Base-by-base conservation (phyloP, 305 asterid species). In the Fraxinus ornus region DNA sequence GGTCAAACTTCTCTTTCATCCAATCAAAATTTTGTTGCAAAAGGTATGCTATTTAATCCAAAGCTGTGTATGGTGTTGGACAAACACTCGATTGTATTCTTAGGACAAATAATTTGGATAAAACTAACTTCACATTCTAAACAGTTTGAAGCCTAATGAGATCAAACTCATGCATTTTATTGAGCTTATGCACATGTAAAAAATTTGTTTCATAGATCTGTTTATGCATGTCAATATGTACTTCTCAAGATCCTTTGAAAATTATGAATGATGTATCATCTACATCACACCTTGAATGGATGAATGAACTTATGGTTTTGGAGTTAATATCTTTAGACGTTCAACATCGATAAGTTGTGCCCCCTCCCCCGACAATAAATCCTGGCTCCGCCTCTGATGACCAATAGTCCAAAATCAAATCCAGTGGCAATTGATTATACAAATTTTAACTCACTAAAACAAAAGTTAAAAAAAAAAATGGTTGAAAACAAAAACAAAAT, bases 1-100 rank as follows among this genome's bases (percentile, higher is more conserved):
- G 98, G 98, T 82, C 97, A 89, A 80, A 86, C 91, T 33, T 87
- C 97, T 90, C 89, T 91, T 92, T 89, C 97, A 80, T 88, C 97
- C 86, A 92, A 91, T 88, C 96, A 92, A 93, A 88, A 91, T 90
- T 89, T 90, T 89, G 92, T 89, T 80, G 92, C 93, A 32, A 95
- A 95, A 93, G 99, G 98, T 95, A 92, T 89, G 95, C 86, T 64
- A 79, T 86, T 84, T 80, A 84, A 49, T 72, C 80, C 76, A 79
- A 77, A 78, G 84, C 62, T 82, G 60, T 21, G 60, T 41, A 77
- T 49, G 35, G 55, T 78, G 28, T 47, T 74, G 41, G 57, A 12
- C 77, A 66, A 49, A 76, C 70, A 49, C 74, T 55, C 44, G 37
- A 75, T 79, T 39, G 36, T 49, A 77, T 79, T 80, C 62, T 36